Evolutionary conservation across 352 stramenopile genomes (phyloP).

Genomic region (Blastocystis sp.): DNA sequence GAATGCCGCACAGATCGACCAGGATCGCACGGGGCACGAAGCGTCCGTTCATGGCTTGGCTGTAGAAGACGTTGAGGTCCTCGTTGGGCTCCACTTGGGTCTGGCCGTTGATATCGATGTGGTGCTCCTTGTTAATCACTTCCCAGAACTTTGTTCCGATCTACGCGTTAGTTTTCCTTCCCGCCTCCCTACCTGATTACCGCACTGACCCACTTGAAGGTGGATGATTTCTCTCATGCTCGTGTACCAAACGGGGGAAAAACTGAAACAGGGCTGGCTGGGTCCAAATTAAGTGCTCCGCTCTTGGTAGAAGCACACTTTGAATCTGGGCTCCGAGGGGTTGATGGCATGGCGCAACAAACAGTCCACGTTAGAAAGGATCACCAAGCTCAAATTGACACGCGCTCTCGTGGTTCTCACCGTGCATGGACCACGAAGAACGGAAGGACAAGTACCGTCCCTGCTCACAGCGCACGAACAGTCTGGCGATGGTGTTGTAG

Average conservation of each 20-base stretch:
- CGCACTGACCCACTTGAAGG: constrained; percentile 94
- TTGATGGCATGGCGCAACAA: no score
- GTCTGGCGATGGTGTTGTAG: background rate
- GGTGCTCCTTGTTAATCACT: constrained; percentile 84
- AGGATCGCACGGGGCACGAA: constrained; percentile 85
- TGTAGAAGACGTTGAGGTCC: constrained; percentile 71
- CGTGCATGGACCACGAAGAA: no score
- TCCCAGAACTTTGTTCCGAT: constrained; percentile 97
- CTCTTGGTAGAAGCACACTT: no score
- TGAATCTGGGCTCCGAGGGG: no score
- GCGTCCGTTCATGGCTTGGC: constrained; percentile 73
- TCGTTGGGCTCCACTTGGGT: constrained; percentile 78
- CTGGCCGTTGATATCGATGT: constrained; percentile 81
- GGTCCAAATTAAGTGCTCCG: no score
- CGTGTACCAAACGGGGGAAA: background rate
- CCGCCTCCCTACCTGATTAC: constrained; percentile 83
- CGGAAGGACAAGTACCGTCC: background rate
- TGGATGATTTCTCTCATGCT: constrained; percentile 92
- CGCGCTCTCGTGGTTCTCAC: no score
- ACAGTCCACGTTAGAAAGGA: no score
- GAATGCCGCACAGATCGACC: constrained; percentile 78
- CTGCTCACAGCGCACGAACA: background rate
- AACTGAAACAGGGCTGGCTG: no score
- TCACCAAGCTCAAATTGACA: no score
- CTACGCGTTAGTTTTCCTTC: constrained; percentile 17